phyloP scores from a whole-genome alignment of 164 flowering plant genomes.

The Nelumbo lutea region DNA sequence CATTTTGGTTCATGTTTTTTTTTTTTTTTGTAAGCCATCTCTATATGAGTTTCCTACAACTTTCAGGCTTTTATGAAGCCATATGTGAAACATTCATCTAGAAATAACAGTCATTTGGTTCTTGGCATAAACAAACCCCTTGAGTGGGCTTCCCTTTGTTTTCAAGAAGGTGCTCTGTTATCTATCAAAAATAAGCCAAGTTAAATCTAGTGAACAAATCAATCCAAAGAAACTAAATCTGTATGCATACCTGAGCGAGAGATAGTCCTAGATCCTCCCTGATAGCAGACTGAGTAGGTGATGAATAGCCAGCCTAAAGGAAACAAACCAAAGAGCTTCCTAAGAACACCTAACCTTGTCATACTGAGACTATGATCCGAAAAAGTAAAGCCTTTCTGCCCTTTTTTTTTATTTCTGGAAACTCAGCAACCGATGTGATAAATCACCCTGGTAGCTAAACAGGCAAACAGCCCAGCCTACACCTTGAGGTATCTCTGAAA shows the following conservation, averaged over 20 bases:
- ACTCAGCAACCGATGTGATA: neutral
- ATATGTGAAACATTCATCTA: no score
- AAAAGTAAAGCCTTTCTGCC: neutral
- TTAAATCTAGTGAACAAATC: neutral
- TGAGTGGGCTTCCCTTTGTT: no score
- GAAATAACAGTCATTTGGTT: no score
- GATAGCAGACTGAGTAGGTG: conserved; percentile 22
- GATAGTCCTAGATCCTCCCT: conserved; percentile 21
- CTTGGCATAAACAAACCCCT: no score
- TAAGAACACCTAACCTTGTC: no score
- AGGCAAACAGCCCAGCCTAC: no score
- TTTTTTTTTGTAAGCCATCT: no score
- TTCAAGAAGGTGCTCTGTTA: neutral
- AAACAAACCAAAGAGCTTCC: neutral
- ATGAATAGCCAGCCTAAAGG: conserved; percentile 18
- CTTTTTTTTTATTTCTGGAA: neutral
- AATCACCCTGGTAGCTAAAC: no score
- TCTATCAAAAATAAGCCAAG: neutral
- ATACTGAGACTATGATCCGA: neutral
- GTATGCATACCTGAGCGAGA: conserved; percentile 14
- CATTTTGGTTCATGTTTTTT: no score
- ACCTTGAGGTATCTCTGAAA: no score
- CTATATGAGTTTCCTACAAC: no score
- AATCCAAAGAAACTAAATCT: neutral
- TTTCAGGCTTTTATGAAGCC: no score